A percentile compares a stretch with the other conserved stretches of the same genome.
phyloP scores from a whole-genome alignment of 768 basidiomycete species.

The Podaxis sp. region DNA sequence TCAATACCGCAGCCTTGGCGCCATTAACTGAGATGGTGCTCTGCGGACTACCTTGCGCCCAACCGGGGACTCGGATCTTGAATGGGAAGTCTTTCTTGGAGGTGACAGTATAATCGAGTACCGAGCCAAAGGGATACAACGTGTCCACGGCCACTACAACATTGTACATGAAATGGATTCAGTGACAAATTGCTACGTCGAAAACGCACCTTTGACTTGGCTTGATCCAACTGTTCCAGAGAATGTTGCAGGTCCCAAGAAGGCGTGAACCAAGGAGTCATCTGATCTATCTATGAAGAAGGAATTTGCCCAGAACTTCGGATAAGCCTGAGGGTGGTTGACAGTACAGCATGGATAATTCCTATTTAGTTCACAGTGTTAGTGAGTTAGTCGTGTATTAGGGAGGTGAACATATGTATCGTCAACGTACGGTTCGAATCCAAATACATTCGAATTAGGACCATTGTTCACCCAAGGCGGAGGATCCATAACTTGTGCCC shows the following conservation, averaged over 20 bases:
- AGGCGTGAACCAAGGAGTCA: conserved; percentile 33
- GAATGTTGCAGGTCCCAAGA: conserved; percentile 40
- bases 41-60: conserved; percentile 32
- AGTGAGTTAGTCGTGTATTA: background rate
- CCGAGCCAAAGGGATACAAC: conserved; percentile 40
- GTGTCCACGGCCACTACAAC: conserved; percentile 34
- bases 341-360: conserved; percentile 47
- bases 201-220: conserved; percentile 30
- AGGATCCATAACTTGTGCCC: conserved; percentile 39
- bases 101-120: conserved; percentile 35
- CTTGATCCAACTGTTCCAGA: conserved; percentile 34
- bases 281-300: conserved; percentile 33
- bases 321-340: conserved; percentile 40
- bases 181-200: background rate
- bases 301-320: conserved; percentile 43
- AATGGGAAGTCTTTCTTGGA: conserved; percentile 33
- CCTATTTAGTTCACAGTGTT: conserved; percentile 20
- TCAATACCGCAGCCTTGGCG: conserved; percentile 21
- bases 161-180: background rate
- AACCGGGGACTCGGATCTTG: conserved; percentile 38
- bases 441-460: conserved; percentile 41
- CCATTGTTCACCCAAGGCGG: conserved; percentile 38
- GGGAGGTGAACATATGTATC: background rate
- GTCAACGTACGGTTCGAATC: conserved; percentile 38
- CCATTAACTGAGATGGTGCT: conserved; percentile 36